Base-by-base conservation (phyloP, 2,329 filamentous ascomycete genomes). In the Alternaria arborescens region DNA sequence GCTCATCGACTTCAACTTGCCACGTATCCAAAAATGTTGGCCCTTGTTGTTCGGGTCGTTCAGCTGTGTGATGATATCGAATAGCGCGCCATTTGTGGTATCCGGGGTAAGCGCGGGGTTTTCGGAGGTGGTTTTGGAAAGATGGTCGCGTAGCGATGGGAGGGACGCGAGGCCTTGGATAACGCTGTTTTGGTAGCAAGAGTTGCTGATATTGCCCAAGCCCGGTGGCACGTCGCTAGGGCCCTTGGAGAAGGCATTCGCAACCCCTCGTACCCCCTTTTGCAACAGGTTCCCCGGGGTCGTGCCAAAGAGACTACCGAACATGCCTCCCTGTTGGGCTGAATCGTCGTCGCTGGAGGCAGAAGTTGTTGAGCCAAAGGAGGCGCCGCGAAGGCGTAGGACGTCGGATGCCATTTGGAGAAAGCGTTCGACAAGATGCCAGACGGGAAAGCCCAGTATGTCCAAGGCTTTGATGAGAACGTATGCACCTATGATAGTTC, bases 151-250 rank as follows among this genome's bases (percentile, higher is more conserved):
- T 30, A 98, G 82, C 5, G 89, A 86, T 18, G 86, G 85, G 30
- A 98, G 83, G 4, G 94, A 90, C 1, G 94, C 89, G 42, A 98
- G 72, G 30, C 82, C 83, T 77, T 97, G 93, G 11, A 99, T 87
- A 20, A 97, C 90, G 75, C 94, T 97, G 78, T 99, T 99, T 79
- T 98, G 95, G 77, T 97, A 99, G 82, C 95, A 98, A 1, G 93
- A 97, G 76, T 97, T 97, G 81, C 97, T 92, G 81, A 89, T 90
- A 77, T 99, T 99, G 10, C 92, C 93, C 54, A 98, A 81, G 0
- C 95, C 95, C 1, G 82, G 75, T 14, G 83, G 83, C 12, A 73
- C 77, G 53, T 73, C 63, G 57, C 68, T 72, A 32, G 69, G 61
- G 8, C 56, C 70, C 47, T 66, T 70, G 3, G 80, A 71, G 32